Evolutionary conservation across 495 filamentous ascomycete genomes (phyloP).

Genomic region (Lasiosphaeria ovina): DNA sequence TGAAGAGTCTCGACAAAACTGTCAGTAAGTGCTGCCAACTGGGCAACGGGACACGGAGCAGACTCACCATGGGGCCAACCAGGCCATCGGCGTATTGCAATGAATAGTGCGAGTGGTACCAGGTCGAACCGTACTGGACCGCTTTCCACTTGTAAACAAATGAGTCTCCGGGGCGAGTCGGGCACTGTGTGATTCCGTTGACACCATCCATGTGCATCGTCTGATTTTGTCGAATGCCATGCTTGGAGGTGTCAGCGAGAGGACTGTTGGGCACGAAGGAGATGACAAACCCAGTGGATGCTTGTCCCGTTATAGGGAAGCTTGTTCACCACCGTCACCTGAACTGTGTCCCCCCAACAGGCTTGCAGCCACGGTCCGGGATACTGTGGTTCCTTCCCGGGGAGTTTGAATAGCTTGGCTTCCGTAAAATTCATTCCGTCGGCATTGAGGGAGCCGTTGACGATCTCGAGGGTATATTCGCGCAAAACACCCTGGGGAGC

Average conservation of each 20-base stretch:
- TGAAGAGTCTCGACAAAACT: constrained; percentile 34
- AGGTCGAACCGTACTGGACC: constrained; percentile 41
- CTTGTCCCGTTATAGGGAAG: constrained; percentile 27
- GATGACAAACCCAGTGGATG: constrained; percentile 38
- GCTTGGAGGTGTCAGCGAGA: constrained; percentile 16
- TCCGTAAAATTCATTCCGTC: constrained; percentile 9
- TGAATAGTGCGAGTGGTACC: constrained; percentile 49
- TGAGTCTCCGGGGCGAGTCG: constrained; percentile 37
- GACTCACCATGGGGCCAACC: constrained; percentile 45
- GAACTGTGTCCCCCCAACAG: constrained; percentile 54
- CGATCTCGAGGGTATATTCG: constrained; percentile 6
- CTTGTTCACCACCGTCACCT: constrained; percentile 50
- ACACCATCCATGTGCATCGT: constrained; percentile 37
- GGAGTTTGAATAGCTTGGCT: constrained; percentile 31
- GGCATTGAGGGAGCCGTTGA: neutral
- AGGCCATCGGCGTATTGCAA: constrained; percentile 50
- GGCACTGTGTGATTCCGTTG: constrained; percentile 44
- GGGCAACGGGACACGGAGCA: neutral
- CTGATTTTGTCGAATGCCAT: constrained; percentile 42
- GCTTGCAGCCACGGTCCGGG: constrained; percentile 54
- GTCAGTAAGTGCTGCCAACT: neutral
- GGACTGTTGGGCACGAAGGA: no score
- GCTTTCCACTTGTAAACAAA: constrained; percentile 45
- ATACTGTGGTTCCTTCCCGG: constrained; percentile 14
- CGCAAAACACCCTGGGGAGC: constrained; percentile 6